A percentile compares a stretch with the other conserved stretches of the same genome.
Conservation (phyloP, 108 stramenopile genomes). For the Nitzschia sp. region DNA sequence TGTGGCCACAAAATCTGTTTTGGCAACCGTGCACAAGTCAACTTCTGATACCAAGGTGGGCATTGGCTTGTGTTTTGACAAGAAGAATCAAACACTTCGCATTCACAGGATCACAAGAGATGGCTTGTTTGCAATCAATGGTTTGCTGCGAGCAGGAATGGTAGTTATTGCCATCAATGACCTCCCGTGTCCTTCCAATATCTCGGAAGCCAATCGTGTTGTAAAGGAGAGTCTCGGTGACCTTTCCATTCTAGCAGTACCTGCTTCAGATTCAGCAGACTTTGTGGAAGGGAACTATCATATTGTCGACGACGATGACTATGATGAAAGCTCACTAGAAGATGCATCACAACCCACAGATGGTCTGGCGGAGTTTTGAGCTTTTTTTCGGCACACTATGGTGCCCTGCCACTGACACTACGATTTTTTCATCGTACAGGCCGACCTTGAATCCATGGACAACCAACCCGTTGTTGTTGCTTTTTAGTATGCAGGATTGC, state of each 20-base stretch:
- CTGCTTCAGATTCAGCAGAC: too few species aligned
- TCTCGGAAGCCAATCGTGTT: neutral
- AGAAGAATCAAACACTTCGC: neutral
- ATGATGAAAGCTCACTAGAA: too few species aligned
- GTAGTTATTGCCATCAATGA: neutral
- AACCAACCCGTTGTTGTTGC: too few species aligned
- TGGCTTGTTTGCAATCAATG: neutral
- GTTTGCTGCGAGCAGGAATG: conserved; percentile 2
- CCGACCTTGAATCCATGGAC: too few species aligned
- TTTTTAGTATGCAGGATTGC: too few species aligned
- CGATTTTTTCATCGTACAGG: too few species aligned
- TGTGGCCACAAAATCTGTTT: neutral
- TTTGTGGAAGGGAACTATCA: too few species aligned
- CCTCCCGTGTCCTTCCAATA: neutral
- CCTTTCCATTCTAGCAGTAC: neutral
- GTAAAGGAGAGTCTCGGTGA: neutral
- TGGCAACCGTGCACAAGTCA: neutral
- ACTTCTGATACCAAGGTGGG: neutral
- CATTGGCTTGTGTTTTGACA: neutral
- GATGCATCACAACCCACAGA: too few species aligned
- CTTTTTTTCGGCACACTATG: too few species aligned
- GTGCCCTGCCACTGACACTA: too few species aligned
- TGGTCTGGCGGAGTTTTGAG: too few species aligned
- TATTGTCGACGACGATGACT: too few species aligned
- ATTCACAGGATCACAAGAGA: neutral